A percentile compares a stretch with the other conserved stretches of the same genome.
These are phyloP conservation scores for Boletus insuetus DNA, from an alignment of 768 basidiomycete species.

Conservation along the genomic window DNA sequence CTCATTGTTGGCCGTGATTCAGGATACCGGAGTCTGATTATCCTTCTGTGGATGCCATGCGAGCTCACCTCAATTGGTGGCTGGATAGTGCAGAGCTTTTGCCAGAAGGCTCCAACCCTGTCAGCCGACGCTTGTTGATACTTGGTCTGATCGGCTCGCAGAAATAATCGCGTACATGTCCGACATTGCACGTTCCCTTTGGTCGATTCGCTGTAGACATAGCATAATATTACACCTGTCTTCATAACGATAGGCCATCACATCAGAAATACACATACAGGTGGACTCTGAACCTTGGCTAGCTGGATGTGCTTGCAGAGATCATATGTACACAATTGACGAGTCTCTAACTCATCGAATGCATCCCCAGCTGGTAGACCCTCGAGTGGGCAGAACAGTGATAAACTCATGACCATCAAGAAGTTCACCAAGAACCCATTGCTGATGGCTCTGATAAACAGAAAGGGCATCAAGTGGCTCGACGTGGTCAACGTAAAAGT, in stretches of 20 bases:
- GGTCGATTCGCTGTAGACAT: slow-evolving; percentile 9
- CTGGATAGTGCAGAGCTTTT: slow-evolving; percentile 45
- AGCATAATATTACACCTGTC: slow-evolving; percentile 2
- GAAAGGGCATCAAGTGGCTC: neutral
- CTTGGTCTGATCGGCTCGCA: slow-evolving; percentile 38
- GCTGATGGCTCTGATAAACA: neutral
- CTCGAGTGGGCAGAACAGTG: neutral
- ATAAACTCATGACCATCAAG: slow-evolving; percentile 2
- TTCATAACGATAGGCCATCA: neutral
- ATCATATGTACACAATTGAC: no score
- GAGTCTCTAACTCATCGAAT: no score
- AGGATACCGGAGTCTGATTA: slow-evolving; percentile 35
- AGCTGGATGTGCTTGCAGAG: no score
- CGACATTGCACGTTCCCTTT: neutral
- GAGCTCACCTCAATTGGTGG: slow-evolving; percentile 62
- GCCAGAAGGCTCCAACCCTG: slow-evolving; percentile 34
- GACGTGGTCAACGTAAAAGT: slow-evolving; percentile 1
- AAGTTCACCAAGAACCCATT: neutral
- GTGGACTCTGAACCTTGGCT: no score
- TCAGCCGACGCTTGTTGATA: slow-evolving; percentile 52
- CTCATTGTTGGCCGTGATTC: slow-evolving; percentile 25
- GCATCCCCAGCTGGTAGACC: neutral
- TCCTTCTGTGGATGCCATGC: slow-evolving; percentile 42
- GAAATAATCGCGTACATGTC: slow-evolving; percentile 9
- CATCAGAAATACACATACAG: no score